A percentile compares a stretch with the other conserved stretches of the same genome.
Evolutionary conservation across 2,329 filamentous ascomycete genomes (phyloP).

Genomic region (Ambrosiella beaveri): DNA sequence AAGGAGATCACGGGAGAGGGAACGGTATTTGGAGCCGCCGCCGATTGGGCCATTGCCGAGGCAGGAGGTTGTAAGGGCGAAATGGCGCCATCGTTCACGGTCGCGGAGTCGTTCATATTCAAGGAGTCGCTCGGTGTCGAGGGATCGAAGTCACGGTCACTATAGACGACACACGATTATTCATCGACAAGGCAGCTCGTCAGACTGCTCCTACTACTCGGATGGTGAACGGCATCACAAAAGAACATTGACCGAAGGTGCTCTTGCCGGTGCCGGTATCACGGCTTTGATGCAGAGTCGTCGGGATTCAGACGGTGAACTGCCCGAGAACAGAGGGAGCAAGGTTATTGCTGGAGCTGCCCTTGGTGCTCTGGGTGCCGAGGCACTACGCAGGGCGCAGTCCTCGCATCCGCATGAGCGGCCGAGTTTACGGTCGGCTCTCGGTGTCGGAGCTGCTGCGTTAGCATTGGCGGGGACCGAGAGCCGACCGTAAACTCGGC

Average conservation of each 20-base stretch:
- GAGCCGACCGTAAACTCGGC: constrained; percentile 34
- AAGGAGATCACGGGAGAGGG: constrained; percentile 16
- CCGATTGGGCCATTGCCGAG: constrained; percentile 14
- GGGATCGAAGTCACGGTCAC: constrained; percentile 26
- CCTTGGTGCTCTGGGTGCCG: constrained; percentile 44
- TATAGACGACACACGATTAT: constrained; percentile 27
- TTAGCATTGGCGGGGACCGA: constrained; percentile 46
- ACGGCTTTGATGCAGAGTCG: constrained; percentile 41
- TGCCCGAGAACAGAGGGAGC: constrained; percentile 34
- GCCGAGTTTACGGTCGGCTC: constrained; percentile 35
- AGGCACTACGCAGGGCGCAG: constrained; percentile 40
- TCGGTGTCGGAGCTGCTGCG: constrained; percentile 45
- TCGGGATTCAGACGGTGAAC: constrained; percentile 32
- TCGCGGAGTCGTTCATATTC: constrained; percentile 22
- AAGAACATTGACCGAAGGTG: constrained; percentile 46
- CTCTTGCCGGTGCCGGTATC: constrained; percentile 43
- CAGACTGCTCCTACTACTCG: constrained; percentile 18
- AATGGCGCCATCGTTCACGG: constrained; percentile 20
- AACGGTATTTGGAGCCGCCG: constrained; percentile 16
- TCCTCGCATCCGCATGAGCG: constrained; percentile 37
- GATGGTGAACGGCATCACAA: constrained; percentile 29
- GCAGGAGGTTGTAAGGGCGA: constrained; percentile 14
- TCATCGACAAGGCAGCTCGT: constrained; percentile 26
- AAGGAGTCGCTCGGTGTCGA: constrained; percentile 18
- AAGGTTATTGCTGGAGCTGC: constrained; percentile 45